Evolutionary conservation across 352 stramenopile species (phyloP).

Genomic region (Phytopythium boreale): DNA sequence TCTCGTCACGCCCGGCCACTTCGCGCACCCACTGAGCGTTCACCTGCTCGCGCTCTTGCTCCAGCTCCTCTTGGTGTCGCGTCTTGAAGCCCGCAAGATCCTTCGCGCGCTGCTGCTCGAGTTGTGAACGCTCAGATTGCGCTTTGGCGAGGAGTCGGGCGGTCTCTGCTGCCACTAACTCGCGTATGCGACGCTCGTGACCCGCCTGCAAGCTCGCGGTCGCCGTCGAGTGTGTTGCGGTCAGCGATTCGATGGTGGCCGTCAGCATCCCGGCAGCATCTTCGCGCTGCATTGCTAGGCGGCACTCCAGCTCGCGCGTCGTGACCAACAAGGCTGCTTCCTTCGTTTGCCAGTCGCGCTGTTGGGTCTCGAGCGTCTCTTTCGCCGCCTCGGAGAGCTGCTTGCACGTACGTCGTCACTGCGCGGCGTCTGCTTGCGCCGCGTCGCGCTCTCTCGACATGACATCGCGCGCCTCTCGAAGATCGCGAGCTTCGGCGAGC

Average conservation of each 20-base stretch:
- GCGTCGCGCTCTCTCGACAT: not conserved
- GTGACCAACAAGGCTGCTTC: not conserved
- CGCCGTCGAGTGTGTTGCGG: not conserved
- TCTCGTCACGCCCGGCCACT: slow-evolving; percentile 20
- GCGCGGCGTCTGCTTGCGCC: not conserved
- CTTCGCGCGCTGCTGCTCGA: not conserved
- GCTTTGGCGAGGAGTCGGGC: not conserved
- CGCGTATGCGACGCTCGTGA: not conserved
- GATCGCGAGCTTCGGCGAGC: not conserved
- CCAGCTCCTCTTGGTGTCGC: slow-evolving; percentile 19
- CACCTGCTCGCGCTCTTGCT: slow-evolving; percentile 23
- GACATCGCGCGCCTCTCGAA: not conserved
- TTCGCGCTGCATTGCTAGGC: not conserved
- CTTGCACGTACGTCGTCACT: not conserved
- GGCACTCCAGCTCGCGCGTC: not conserved
- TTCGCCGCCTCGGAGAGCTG: not conserved
- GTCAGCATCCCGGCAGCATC: not conserved
- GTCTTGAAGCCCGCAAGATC: not conserved
- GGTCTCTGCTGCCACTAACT: not conserved
- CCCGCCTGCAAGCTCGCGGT: not conserved
- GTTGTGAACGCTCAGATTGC: not conserved
- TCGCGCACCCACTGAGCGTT: slow-evolving; percentile 34
- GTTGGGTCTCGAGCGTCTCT: not conserved
- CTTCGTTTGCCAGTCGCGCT: not conserved
- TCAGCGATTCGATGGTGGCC: not conserved